These are phyloP conservation scores for Fistulifera pelliculosa DNA, from an alignment of 108 stramenopile species.

Conservation along the genomic window DNA sequence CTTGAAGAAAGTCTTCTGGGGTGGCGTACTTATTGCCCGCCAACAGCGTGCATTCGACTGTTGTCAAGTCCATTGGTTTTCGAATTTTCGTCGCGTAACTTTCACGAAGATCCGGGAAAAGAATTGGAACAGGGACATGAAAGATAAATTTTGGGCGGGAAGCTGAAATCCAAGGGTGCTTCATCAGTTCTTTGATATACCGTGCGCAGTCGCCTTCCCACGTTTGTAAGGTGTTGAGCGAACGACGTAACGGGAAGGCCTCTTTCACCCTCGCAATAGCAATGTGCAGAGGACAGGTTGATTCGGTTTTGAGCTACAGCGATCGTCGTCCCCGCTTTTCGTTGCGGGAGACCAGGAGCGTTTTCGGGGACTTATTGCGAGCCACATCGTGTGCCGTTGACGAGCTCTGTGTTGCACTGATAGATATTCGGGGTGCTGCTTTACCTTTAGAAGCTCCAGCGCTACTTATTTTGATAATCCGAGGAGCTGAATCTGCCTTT, in stretches of 20 bases:
- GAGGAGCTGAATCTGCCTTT: neutral
- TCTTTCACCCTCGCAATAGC: constrained; percentile 78
- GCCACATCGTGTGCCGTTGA: constrained; percentile 12
- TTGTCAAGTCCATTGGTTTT: constrained; percentile 86
- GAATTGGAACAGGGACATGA: constrained; percentile 69
- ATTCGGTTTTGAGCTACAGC: constrained; percentile 15
- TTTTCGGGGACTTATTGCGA: constrained; percentile 16
- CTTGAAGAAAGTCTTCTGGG: constrained; percentile 68
- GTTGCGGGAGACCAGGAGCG: neutral
- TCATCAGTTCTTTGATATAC: constrained; percentile 42
- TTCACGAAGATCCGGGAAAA: constrained; percentile 68
- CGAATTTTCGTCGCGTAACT: constrained; percentile 57
- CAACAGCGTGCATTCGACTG: constrained; percentile 69
- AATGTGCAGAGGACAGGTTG: constrained; percentile 78
- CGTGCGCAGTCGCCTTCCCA: constrained; percentile 69
- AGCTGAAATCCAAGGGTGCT: constrained; percentile 70
- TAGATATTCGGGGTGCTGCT: constrained; percentile 28
- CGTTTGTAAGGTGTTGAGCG: constrained; percentile 46
- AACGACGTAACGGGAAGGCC: constrained; percentile 61
- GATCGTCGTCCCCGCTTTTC: constrained; percentile 11
- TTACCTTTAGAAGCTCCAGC: constrained; percentile 19
- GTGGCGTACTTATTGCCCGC: constrained; percentile 40
- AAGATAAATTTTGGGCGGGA: constrained; percentile 66
- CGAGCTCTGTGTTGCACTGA: constrained; percentile 16
- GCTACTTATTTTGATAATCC: constrained; percentile 15